phyloP scores from a whole-genome alignment of 257 asterid species.

The Ballota nigra region DNA sequence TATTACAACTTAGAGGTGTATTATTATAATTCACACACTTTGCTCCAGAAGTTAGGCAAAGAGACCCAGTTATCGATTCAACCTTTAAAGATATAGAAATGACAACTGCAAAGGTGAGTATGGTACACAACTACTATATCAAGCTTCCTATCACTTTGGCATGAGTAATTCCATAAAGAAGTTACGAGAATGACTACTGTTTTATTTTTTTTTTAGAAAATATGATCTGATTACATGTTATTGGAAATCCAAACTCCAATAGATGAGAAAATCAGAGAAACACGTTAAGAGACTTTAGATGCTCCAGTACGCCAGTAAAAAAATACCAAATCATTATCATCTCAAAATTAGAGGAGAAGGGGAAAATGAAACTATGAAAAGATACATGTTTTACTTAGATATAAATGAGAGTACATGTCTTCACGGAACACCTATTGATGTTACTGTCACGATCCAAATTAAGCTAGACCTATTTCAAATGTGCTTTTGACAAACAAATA shows the following conservation, averaged over 20 bases:
- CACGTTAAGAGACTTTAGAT: background rate
- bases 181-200: background rate
- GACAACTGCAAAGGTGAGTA: slow-evolving; percentile 88
- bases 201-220: background rate
- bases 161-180: background rate
- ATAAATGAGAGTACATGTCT: background rate
- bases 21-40: too few species aligned
- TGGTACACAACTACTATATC: slow-evolving; percentile 1
- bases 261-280: background rate
- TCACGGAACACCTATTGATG: background rate
- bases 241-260: background rate
- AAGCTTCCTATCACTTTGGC: background rate
- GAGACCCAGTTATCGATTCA: slow-evolving; percentile 78
- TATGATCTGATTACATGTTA: background rate
- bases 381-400: background rate
- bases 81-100: slow-evolving; percentile 92
- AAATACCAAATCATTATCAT: background rate
- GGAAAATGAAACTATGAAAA: background rate
- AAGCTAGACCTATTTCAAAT: background rate
- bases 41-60: too few species aligned
- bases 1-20: too few species aligned
- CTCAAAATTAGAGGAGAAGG: background rate
- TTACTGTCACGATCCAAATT: slow-evolving; percentile 4
- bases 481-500: slow-evolving; percentile 64
- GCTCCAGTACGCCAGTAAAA: background rate